Percentiles rank a stretch among this genome's conserved stretches.
These are phyloP conservation scores for Cicer pinnatifidum DNA, from an alignment of 306 rosid species.

Conservation along the genomic window DNA sequence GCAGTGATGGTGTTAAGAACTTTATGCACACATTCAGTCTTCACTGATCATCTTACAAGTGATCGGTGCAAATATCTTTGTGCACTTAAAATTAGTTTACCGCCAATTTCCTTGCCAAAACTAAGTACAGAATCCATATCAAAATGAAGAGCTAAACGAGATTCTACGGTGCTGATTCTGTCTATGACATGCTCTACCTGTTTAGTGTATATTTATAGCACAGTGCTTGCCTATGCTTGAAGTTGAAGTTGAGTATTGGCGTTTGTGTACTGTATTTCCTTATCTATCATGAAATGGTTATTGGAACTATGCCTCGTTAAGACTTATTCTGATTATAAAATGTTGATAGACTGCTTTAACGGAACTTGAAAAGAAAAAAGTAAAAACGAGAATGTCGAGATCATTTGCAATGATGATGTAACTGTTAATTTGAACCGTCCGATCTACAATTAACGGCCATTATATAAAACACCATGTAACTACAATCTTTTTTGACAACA, in stretches of 20 bases:
- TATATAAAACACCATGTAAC: too few species aligned
- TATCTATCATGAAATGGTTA: slow-evolving; percentile 35
- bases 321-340: slow-evolving; percentile 26
- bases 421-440: too few species aligned
- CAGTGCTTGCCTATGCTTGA: background rate
- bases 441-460: too few species aligned
- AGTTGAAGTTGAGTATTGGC: slow-evolving; percentile 20
- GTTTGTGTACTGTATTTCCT: background rate
- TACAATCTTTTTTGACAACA: too few species aligned
- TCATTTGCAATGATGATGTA: too few species aligned
- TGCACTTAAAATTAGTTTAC: slow-evolving; percentile 10
- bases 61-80: background rate
- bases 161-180: background rate
- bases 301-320: background rate
- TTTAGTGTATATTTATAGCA: background rate
- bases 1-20: slow-evolving; percentile 1
- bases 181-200: background rate
- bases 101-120: background rate
- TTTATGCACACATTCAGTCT: slow-evolving; percentile 8
- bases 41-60: slow-evolving; percentile 34
- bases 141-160: background rate
- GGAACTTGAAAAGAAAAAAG: background rate
- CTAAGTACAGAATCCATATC: background rate
- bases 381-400: background rate
- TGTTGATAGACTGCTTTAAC: background rate